These are phyloP conservation scores for Phoma sp. DNA, from an alignment of 2,329 filamentous ascomycete species.

Conservation along the genomic window DNA sequence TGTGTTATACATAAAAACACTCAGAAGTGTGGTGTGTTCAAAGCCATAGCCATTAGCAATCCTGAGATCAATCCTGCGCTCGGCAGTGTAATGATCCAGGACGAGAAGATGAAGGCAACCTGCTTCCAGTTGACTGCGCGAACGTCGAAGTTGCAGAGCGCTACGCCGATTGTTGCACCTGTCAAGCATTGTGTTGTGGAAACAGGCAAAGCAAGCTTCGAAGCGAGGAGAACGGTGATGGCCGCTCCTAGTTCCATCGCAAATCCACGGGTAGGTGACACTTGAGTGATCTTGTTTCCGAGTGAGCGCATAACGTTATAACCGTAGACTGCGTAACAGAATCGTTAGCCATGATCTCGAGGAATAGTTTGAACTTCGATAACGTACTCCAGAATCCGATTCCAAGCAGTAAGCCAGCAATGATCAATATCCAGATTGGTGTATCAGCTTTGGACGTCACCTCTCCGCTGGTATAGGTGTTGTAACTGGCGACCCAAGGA, in stretches of 20 bases:
- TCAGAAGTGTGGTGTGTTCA: constrained; percentile 51
- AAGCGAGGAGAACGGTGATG: constrained; percentile 68
- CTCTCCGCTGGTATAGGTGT: constrained; percentile 62
- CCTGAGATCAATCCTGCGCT: constrained; percentile 50
- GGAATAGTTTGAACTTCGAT: no score
- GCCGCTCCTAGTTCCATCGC: constrained; percentile 52
- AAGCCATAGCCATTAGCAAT: constrained; percentile 49
- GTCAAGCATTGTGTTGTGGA: constrained; percentile 66
- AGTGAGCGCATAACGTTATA: constrained; percentile 66
- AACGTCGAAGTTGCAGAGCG: constrained; percentile 38
- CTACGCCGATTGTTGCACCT: constrained; percentile 32
- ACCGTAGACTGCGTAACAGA: no score
- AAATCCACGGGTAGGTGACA: constrained; percentile 63
- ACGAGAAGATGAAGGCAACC: constrained; percentile 50
- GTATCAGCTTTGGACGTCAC: constrained; percentile 57
- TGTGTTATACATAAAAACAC: not conserved
- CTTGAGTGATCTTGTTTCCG: constrained; percentile 67
- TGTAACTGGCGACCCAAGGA: constrained; percentile 68
- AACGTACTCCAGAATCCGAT: constrained; percentile 61
- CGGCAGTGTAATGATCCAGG: constrained; percentile 53
- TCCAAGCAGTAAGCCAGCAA: constrained; percentile 60
- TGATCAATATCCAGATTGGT: constrained; percentile 66
- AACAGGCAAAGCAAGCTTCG: constrained; percentile 66
- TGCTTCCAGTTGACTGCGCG: constrained; percentile 53
- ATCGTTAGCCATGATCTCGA: no score